phyloP scores from a whole-genome alignment of 441 rosid genomes.

The Biscutella laevigata region DNA sequence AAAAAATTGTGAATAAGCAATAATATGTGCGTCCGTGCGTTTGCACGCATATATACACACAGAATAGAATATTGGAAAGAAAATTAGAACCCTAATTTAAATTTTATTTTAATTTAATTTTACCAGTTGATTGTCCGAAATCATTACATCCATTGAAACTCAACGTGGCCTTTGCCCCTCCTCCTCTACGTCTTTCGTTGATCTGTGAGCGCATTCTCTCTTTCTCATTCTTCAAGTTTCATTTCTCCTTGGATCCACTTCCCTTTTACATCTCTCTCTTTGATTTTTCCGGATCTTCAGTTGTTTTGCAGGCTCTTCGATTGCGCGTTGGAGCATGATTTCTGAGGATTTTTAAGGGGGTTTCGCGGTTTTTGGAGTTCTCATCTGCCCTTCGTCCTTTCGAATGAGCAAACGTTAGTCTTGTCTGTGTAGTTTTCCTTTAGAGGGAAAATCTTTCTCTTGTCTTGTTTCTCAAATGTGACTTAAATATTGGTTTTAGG shows the following conservation, averaged over 20 bases:
- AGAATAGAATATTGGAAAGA: background rate
- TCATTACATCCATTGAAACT: conserved; percentile 29
- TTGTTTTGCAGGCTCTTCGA: conserved; percentile 22
- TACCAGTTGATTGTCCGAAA: conserved; percentile 21
- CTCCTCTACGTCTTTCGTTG: conserved; percentile 17
- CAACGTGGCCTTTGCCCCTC: conserved; percentile 13
- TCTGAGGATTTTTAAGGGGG: background rate
- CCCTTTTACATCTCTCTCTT: background rate
- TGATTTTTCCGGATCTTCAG: conserved; percentile 9
- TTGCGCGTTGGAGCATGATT: conserved; percentile 14
- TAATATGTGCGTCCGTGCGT: conserved; percentile 7
- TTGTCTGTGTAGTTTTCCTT: background rate
- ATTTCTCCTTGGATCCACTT: conserved; percentile 19
- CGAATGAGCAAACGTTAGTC: conserved; percentile 23
- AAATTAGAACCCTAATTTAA: conserved; percentile 29
- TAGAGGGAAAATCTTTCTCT: background rate
- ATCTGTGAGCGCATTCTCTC: conserved; percentile 27
- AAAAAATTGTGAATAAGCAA: too few species aligned
- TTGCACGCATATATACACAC: background rate
- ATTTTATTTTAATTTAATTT: conserved; percentile 1
- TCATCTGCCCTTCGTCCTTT: conserved; percentile 12
- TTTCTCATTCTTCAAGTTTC: background rate
- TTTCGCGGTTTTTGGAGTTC: background rate
- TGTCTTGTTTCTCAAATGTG: conserved; percentile 15
- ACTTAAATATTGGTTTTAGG: background rate